Evolutionary conservation across 345 rosid species (phyloP), one percentile per base, ranked within the genome.

Genomic region (Moricandia moricandioides): DNA sequence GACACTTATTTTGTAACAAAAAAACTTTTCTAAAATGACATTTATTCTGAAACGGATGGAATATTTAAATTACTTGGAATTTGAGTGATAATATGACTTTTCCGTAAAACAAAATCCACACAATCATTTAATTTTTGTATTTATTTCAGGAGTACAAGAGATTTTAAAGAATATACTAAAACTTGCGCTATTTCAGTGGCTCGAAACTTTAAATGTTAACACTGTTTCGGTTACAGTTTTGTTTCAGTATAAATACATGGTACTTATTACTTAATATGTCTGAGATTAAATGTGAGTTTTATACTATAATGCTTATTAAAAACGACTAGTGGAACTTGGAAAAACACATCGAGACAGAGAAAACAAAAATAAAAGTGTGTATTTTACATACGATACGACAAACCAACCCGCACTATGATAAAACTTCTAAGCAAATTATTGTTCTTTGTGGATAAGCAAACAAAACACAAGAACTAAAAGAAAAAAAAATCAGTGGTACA

Each of bases 361-460:
- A 55, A 24, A 10, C 21, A 54, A 1, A 1, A 3, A 16, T n/a
- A 1, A 4, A 55, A 10, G 30, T 9, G 30, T 55, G 59, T 21
- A 0, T 54, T n/a, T n/a, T n/a, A n/a, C n/a, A 14, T 14, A 21
- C 24, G 24, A 21, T 21, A 21, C 30, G n/a, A 55, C 62, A 54
- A 55, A 6, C 63, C 45, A 39, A 55, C 47, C 11, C 34, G 11
- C 71, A 65, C 33, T 40, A 56, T 29, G 47, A 40, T 40, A 56
- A 16, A 73, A 57, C 65, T 18, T 73, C 0, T 40, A 65, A 40
- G 65, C 65, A 30, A 30, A 65, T 16, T 57, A 30, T 18, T 30
- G 47, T 31, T 65, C 35, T 57, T 73, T 66, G 71, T 14, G 11
- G 45, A 57, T 66, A 65, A 74, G 49, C 12, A 26, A 65, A 43